A percentile compares a stretch with the other conserved stretches of the same genome.
These are phyloP conservation scores for Aspergillus quadrilineatus DNA, from an alignment of 2,329 filamentous ascomycete genomes.

Conservation along the genomic window DNA sequence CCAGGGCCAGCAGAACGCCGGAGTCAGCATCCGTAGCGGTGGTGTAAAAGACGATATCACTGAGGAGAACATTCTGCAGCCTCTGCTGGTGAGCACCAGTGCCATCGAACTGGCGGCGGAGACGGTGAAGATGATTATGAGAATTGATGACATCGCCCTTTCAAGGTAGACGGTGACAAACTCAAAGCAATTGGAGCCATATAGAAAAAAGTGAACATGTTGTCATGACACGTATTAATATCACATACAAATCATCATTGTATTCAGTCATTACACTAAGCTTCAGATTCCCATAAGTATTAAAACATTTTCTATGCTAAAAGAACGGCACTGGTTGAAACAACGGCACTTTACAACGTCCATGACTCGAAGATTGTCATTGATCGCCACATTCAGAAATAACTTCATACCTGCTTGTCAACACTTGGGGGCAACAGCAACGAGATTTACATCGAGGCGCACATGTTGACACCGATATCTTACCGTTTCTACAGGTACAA, in stretches of 20 bases:
- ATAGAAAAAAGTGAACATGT: constrained; percentile 19
- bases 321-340: too few relatives aligned
- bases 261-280: not conserved
- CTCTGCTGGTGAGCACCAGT: constrained; percentile 92
- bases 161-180: constrained; percentile 38
- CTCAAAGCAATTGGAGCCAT: constrained; percentile 10
- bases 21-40: constrained; percentile 96
- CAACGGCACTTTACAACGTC: too few relatives aligned
- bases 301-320: too few relatives aligned
- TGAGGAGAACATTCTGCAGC: constrained; percentile 95
- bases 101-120: constrained; percentile 95
- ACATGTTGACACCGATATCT: too few relatives aligned
- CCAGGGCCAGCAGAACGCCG: constrained; percentile 90
- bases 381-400: too few relatives aligned
- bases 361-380: too few relatives aligned
- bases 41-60: constrained; percentile 96
- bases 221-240: constrained; percentile 27
- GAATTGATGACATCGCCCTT: constrained; percentile 66
- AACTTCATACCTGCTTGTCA: too few relatives aligned
- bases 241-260: constrained; percentile 14
- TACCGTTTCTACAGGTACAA: too few relatives aligned
- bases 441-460: too few relatives aligned
- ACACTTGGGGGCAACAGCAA: too few relatives aligned
- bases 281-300: too few relatives aligned
- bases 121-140: constrained; percentile 92